phyloP scores from a whole-genome alignment of 2,329 filamentous ascomycete species.

The Metarhizium humberi region DNA sequence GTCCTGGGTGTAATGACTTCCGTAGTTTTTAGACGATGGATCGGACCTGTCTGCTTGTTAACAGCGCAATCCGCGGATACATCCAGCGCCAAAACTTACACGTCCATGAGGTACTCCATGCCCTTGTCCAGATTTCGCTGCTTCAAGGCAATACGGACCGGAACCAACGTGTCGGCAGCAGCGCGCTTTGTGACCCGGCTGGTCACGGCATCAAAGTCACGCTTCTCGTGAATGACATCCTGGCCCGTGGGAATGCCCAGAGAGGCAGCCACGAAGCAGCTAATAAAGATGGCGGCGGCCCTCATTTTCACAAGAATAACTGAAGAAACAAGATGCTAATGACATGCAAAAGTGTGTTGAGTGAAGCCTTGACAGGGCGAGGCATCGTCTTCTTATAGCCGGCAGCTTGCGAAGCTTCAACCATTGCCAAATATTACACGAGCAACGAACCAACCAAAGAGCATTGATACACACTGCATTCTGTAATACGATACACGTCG shows the following conservation, averaged over 20 bases:
- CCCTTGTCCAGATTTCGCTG: slow-evolving; percentile 36
- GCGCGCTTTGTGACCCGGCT: slow-evolving; percentile 16
- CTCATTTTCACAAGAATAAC: slow-evolving; percentile 9
- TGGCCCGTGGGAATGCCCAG: slow-evolving; percentile 9
- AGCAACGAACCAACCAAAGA: no score
- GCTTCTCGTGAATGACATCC: slow-evolving; percentile 24
- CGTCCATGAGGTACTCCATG: slow-evolving; percentile 24
- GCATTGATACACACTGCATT: no score
- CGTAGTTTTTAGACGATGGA: slow-evolving; percentile 33
- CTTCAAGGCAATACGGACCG: slow-evolving; percentile 32
- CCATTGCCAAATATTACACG: no score
- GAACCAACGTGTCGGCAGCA: slow-evolving; percentile 15
- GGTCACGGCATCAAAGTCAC: slow-evolving; percentile 8
- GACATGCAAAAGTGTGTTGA: background rate
- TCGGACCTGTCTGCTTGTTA: slow-evolving; percentile 19
- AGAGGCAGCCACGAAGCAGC: slow-evolving; percentile 10
- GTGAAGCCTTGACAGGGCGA: background rate
- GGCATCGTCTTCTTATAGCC: background rate
- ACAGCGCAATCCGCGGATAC: no score
- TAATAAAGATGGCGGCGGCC: slow-evolving; percentile 9
- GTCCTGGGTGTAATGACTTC: slow-evolving; percentile 35
- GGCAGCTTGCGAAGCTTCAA: background rate
- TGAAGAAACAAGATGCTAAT: background rate
- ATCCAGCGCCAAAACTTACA: background rate
- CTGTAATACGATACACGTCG: no score